Percentiles rank a stretch among this genome's conserved stretches.
Conservation (phyloP, 306 rosid genomes). For the Spatholobus suberectus region DNA sequence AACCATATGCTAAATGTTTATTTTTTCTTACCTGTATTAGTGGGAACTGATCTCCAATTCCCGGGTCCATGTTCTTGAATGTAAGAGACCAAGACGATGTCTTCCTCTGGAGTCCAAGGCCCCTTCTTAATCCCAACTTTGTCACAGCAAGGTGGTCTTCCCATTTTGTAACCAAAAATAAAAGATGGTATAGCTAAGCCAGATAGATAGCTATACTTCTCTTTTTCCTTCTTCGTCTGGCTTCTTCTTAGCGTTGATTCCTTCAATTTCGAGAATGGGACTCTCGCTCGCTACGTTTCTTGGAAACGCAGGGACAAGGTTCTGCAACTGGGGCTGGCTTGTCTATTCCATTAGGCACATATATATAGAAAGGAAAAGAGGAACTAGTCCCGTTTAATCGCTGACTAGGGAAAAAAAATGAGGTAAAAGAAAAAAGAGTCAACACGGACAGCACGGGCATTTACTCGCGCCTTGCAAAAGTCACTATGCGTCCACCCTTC, state of each 20-base stretch:
- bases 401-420: constrained; percentile 26
- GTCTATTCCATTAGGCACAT: constrained; percentile 22
- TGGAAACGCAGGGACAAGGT: constrained; percentile 36
- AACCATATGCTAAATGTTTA: neutral
- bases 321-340: constrained; percentile 50
- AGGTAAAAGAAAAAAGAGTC: constrained; percentile 52
- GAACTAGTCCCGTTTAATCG: neutral
- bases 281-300: too few species aligned
- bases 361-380: neutral
- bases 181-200: neutral
- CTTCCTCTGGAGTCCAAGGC: constrained; percentile 98
- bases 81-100: constrained; percentile 87
- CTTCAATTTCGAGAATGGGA: too few species aligned
- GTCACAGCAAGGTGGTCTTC: constrained; percentile 89
- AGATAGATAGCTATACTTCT: neutral
- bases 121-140: constrained; percentile 82
- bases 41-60: constrained; percentile 94
- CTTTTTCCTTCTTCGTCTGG: neutral
- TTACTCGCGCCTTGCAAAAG: constrained; percentile 58
- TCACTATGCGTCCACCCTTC: constrained; percentile 39
- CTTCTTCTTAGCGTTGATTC: neutral
- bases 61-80: constrained; percentile 94
- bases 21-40: constrained; percentile 64
- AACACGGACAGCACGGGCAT: constrained; percentile 57
- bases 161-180: constrained; percentile 46